Base-by-base conservation (phyloP, 2,329 filamentous ascomycete genomes). In the Akanthomyces dipterigenus region DNA sequence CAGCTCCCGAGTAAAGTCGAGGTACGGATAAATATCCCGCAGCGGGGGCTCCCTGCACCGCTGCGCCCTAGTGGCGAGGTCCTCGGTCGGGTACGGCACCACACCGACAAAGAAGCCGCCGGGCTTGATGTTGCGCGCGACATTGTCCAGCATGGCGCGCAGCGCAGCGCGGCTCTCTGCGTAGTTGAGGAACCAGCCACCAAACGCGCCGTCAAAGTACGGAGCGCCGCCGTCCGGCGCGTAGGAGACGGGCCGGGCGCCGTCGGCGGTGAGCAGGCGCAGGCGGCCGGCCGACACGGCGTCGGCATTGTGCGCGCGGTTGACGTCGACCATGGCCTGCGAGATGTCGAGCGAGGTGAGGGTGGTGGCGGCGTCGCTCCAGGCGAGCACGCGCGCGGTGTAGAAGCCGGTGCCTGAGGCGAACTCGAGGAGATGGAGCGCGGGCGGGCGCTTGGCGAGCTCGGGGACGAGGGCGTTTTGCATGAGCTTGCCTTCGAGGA, bases 81-180 rank as follows among this genome's bases (percentile, higher is more conserved):
- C 57, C 40, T 60, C 57, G 12, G 38, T 20, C 38, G 48, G 48
- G 20, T 28, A 31, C 38, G 48, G 48, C 26, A 54, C 49, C 9
- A 60, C 57, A 28, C 49, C 49, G 20, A 60, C 57, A 9, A 60
- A 60, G 57, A 60, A 60, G 49, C 48, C 57, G 43, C 57, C 57
- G n/a, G 48, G 57, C 38, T 53, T 53, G 22, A 60, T 5, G 40
- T 60, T 60, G 57, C 46, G 48, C 48, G 57, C 57, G 16, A 60
- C 38, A 8, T 42, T 53, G 49, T 60, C 57, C 16, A 60, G 22
- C 57, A 60, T 60, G 57, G 12, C 8, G 20, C 57, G 57, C 36
- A 60, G 57, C n/a, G 14, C 26, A 26, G 38, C 48, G 20, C 57
- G 57, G 49, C 28, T 54, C 24, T 14, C 14, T 18, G 49, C 57